These are phyloP conservation scores for Phallus indusiatus DNA, from an alignment of 768 basidiomycete species.

Conservation along the genomic window DNA sequence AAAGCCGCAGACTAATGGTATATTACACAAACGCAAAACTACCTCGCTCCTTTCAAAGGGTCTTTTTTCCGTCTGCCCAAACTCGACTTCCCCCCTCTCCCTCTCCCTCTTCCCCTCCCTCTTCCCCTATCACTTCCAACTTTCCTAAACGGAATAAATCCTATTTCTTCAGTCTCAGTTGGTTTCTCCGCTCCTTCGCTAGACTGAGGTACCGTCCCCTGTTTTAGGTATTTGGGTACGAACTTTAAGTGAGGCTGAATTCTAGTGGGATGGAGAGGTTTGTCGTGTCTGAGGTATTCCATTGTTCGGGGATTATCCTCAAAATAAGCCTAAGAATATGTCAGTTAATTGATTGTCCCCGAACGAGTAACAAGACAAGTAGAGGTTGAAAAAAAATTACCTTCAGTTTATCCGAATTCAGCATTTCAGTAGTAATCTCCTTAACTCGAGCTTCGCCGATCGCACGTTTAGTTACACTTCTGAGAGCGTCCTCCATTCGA, in stretches of 20 bases:
- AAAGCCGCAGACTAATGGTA: too few relatives aligned
- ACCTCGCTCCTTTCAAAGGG: slow-evolving; percentile 5
- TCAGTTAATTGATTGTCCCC: slow-evolving; percentile 1
- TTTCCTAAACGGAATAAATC: slow-evolving; percentile 73
- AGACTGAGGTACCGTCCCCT: slow-evolving; percentile 59
- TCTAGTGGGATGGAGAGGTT: slow-evolving; percentile 82
- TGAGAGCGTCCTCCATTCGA: slow-evolving; percentile 92
- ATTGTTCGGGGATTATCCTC: slow-evolving; percentile 94
- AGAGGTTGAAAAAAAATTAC: slow-evolving; percentile 27
- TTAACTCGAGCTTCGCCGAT: slow-evolving; percentile 89
- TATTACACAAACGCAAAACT: neutral
- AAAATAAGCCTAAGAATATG: slow-evolving; percentile 71
- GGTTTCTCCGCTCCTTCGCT: slow-evolving; percentile 15
- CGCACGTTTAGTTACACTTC: slow-evolving; percentile 76
- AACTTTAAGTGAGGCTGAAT: slow-evolving; percentile 94
- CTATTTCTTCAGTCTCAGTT: slow-evolving; percentile 28
- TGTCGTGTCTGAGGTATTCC: slow-evolving; percentile 89
- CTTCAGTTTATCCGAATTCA: slow-evolving; percentile 96
- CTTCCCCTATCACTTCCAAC: slow-evolving; percentile 31
- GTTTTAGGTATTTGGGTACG: slow-evolving; percentile 86
- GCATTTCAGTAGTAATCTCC: slow-evolving; percentile 85
- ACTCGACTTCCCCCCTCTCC: slow-evolving; percentile 4
- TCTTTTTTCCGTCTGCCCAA: slow-evolving; percentile 2
- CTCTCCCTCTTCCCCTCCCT: slow-evolving; percentile 36
- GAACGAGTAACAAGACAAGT: neutral